Conservation (phyloP, 1,139 yeast species). For the Zygoascus meyerae region DNA sequence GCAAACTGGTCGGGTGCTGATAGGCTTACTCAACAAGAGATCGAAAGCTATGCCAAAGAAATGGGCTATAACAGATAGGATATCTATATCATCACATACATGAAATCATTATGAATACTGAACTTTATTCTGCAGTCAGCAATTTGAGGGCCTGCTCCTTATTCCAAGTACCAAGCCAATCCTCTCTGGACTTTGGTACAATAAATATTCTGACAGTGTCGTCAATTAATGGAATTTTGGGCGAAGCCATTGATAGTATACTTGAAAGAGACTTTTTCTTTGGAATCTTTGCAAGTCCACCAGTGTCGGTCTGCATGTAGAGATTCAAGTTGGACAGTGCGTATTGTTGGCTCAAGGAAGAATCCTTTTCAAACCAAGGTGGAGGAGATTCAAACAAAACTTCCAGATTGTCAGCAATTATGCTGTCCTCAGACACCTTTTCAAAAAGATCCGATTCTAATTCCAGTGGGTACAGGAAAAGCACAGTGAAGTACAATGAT, state of each 20-base stretch:
- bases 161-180: conserved; percentile 67
- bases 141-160: conserved; percentile 38
- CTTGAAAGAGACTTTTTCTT: conserved; percentile 63
- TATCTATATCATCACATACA: not conserved
- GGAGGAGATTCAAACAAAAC: conserved; percentile 57
- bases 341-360: conserved; percentile 38
- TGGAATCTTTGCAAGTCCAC: conserved; percentile 84
- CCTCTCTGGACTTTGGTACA: conserved; percentile 67
- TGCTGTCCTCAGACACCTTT: conserved; percentile 63
- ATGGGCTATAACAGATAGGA: conserved; percentile 44
- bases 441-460: conserved; percentile 81
- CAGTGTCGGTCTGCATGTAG: conserved; percentile 73
- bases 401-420: conserved; percentile 38
- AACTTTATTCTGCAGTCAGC: not conserved
- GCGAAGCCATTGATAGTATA: conserved; percentile 55
- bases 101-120: not conserved
- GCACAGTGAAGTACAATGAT: conserved; percentile 71
- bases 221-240: conserved; percentile 75
- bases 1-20: conserved; percentile 48
- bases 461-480: conserved; percentile 75
- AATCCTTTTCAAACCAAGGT: conserved; percentile 56
- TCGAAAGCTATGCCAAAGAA: conserved; percentile 45
- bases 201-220: conserved; percentile 65
- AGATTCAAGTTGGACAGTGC: conserved; percentile 56
- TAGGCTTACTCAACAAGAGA: conserved; percentile 42